Conservation (phyloP, 2,329 filamentous ascomycete genomes). For the Hymenoscyphus fructigenus region DNA sequence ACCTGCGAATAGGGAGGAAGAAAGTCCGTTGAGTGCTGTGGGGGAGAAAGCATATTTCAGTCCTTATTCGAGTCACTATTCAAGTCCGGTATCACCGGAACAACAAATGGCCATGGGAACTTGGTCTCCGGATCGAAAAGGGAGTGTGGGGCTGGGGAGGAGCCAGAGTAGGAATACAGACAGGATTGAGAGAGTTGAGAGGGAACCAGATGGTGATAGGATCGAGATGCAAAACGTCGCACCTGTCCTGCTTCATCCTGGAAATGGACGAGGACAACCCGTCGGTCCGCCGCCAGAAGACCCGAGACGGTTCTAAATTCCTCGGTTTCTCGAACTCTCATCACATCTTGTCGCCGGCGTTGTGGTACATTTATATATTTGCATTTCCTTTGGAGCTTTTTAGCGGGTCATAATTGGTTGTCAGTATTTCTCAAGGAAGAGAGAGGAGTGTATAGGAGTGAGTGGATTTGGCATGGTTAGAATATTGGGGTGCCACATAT, state of each 20-base stretch:
- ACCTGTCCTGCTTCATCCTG: conserved; percentile 31
- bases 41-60: conserved; percentile 50
- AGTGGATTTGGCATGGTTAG: neutral
- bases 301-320: conserved; percentile 13
- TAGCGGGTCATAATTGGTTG: neutral
- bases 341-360: neutral
- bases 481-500: neutral
- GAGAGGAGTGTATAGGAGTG: neutral
- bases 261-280: conserved; percentile 21
- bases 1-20: conserved; percentile 16
- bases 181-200: conserved; percentile 18
- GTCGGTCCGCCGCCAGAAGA: conserved; percentile 24
- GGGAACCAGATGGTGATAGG: conserved; percentile 21
- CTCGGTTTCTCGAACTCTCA: neutral
- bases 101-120: conserved; percentile 14
- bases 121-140: conserved; percentile 25
- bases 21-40: conserved; percentile 39
- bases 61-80: conserved; percentile 60
- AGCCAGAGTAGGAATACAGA: conserved; percentile 11
- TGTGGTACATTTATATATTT: neutral
- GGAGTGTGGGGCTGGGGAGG: conserved; percentile 15
- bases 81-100: conserved; percentile 48
- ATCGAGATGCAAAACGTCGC: conserved; percentile 32
- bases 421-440: neutral
- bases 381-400: neutral